Base-by-base conservation (phyloP, 768 basidiomycete species). In the Kwoniella mangroviensis region DNA sequence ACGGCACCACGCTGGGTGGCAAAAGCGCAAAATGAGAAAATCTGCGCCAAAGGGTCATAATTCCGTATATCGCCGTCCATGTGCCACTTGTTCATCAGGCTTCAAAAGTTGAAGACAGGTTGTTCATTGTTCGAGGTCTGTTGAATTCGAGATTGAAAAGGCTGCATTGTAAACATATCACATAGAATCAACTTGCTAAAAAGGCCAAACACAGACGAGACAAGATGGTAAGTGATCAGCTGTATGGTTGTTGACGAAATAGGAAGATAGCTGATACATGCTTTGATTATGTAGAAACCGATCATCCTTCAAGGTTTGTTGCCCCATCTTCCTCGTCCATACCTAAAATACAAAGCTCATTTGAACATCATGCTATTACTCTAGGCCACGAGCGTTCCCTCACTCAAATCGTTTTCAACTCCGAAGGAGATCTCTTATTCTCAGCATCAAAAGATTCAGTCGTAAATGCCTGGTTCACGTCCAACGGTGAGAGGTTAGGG, bases 331-430 rank as follows among this genome's bases (percentile, higher is more conserved):
- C 26, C 58, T 42, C 26, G 58, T 22, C 21, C 58, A 52, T 57
- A 55, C 49, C 34, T 63, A 17, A 21, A 53, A 56, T 15, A 15
- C 28, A 49, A n/a, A 34, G 24, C 42, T 40, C 42, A 51, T 34
- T 51, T 17, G 7, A 22, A 21, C 17, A 2, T 40, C 45, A 19
- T 51, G 6, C 4, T 6, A 42, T 57, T 24, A n/a, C 4, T 51
- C 15, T 73, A 93, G 95, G 96, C 75, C 95, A 99, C 85, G 94
- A 98, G 86, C 93, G 96, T 80, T 92, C 96, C 61, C 86, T 98
- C 79, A 98, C 95, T 9, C 94, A 98, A 85, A 92, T 98, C 88
- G 94, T 93, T 86, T 98, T 93, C 87, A 99, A 98, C 85, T 84
- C 86, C 63, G 97, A 98, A 81, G 97, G 97, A 73, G 97, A 98